phyloP scores from a whole-genome alignment of 1,139 yeast genomes.

The Tardiomyces depauwii region DNA sequence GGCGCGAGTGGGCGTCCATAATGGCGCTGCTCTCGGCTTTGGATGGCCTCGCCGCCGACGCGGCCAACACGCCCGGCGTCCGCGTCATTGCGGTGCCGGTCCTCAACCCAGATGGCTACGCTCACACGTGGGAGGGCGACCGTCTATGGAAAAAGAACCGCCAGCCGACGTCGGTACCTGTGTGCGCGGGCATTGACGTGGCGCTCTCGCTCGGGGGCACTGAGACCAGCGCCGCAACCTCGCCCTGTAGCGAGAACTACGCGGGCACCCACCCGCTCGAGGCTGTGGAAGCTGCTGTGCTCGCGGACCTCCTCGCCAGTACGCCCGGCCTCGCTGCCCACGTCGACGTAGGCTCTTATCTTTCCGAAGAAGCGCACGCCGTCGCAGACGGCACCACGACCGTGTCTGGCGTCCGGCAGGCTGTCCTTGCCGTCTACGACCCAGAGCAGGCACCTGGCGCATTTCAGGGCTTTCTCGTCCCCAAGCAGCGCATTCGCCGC shows the following conservation, averaged over 20 bases:
- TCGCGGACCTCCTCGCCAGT: constrained; percentile 53
- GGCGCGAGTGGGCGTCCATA: constrained; percentile 83
- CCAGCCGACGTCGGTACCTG: constrained; percentile 56
- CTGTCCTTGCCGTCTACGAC: background rate
- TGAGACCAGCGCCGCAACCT: constrained; percentile 35
- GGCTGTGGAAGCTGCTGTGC: constrained; percentile 56
- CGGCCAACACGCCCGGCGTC: constrained; percentile 30
- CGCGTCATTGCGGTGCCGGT: constrained; percentile 76
- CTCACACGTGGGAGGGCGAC: constrained; percentile 66
- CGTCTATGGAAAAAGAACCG: constrained; percentile 86
- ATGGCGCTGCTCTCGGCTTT: constrained; percentile 57
- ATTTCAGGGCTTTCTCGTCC: background rate
- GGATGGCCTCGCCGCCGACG: constrained; percentile 40
- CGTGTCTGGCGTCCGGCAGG: background rate
- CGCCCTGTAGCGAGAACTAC: constrained; percentile 62
- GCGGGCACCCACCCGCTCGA: constrained; percentile 70
- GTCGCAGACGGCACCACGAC: background rate
- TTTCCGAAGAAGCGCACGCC: background rate
- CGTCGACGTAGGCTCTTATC: background rate
- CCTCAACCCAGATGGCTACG: constrained; percentile 86
- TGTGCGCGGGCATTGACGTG: constrained; percentile 74
- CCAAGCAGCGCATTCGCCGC: background rate
- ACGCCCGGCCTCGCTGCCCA: constrained; percentile 15
- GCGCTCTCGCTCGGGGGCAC: constrained; percentile 77
- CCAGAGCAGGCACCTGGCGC: background rate